Conservation (phyloP, 2,329 filamentous ascomycete genomes). For the Zopfia rhizophila region DNA sequence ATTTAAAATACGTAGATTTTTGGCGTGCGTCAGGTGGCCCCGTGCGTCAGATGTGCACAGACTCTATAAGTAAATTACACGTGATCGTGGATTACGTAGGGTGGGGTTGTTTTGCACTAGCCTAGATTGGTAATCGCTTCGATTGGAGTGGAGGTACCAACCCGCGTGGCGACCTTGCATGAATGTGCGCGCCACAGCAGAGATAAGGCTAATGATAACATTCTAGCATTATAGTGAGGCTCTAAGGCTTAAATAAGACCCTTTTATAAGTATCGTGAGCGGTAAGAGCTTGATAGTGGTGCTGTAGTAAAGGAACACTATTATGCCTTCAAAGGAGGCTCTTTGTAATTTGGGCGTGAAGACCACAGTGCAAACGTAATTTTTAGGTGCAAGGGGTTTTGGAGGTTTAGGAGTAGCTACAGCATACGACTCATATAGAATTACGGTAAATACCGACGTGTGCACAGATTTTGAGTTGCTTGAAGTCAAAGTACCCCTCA, state of each 20-base stretch:
- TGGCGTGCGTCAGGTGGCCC: too few relatives aligned
- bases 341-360: slow-evolving; percentile 3
- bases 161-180: slow-evolving; percentile 13
- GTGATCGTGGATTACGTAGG: too few relatives aligned
- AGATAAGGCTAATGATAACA: slow-evolving; percentile 15
- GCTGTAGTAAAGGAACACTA: slow-evolving; percentile 3
- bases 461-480: too few relatives aligned
- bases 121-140: slow-evolving; percentile 1
- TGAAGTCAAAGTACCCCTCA: too few relatives aligned
- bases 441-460: too few relatives aligned
- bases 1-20: too few relatives aligned
- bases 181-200: slow-evolving; percentile 12
- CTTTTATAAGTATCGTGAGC: slow-evolving; percentile 3
- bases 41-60: too few relatives aligned
- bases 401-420: slow-evolving; percentile 7
- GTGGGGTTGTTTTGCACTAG: slow-evolving; percentile 1
- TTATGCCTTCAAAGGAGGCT: slow-evolving; percentile 1
- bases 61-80: too few relatives aligned
- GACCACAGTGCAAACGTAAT: slow-evolving; percentile 5
- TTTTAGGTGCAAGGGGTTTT: slow-evolving; percentile 2
- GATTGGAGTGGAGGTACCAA: slow-evolving; percentile 6
- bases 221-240: slow-evolving; percentile 9
- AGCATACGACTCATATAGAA: slow-evolving; percentile 8
- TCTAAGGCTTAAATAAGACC: slow-evolving; percentile 6
- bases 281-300: slow-evolving; percentile 8